A percentile compares a stretch with the other conserved stretches of the same genome.
Conservation (phyloP, 495 filamentous ascomycete genomes). For the Clohesyomyces aquaticus region DNA sequence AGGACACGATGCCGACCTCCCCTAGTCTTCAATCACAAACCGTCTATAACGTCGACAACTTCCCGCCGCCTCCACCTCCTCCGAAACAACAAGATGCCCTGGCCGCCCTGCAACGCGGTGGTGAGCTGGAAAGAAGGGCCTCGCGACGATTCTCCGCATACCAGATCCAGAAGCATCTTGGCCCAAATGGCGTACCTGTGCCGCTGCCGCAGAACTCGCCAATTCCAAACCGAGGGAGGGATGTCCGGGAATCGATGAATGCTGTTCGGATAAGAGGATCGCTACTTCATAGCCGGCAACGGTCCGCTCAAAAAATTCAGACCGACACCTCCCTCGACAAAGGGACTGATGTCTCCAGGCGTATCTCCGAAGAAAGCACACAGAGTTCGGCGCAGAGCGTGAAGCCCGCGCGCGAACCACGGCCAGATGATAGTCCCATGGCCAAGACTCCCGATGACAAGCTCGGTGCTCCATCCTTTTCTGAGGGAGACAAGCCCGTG, state of each 20-base stretch:
- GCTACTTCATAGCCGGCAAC: constrained; percentile 65
- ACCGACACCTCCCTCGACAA: constrained; percentile 66
- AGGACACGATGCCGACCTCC: constrained; percentile 56
- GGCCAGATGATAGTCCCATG: constrained; percentile 51
- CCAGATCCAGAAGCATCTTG: constrained; percentile 91
- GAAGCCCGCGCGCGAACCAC: constrained; percentile 43
- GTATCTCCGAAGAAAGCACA: constrained; percentile 66
- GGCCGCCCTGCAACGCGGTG: constrained; percentile 85
- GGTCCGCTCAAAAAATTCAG: constrained; percentile 54
- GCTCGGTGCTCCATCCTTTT: constrained; percentile 51
- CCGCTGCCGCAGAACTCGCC: constrained; percentile 83
- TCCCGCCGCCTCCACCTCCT: constrained; percentile 53
- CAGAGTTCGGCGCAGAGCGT: constrained; percentile 48
- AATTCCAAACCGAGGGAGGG: constrained; percentile 83
- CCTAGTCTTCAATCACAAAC: constrained; percentile 64
- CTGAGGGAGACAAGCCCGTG: constrained; percentile 27
- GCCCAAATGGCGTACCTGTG: constrained; percentile 81
- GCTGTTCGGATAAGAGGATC: constrained; percentile 82
- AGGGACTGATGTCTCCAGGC: constrained; percentile 55
- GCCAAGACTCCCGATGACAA: constrained; percentile 66
- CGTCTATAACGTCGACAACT: constrained; percentile 48
- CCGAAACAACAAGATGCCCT: constrained; percentile 88
- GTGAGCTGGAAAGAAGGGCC: constrained; percentile 89
- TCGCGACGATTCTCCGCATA: constrained; percentile 93
- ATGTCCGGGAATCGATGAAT: constrained; percentile 88